Evolutionary conservation across 768 basidiomycete species (phyloP).

Genomic region (Krasilnikovozyma curviuscula): DNA sequence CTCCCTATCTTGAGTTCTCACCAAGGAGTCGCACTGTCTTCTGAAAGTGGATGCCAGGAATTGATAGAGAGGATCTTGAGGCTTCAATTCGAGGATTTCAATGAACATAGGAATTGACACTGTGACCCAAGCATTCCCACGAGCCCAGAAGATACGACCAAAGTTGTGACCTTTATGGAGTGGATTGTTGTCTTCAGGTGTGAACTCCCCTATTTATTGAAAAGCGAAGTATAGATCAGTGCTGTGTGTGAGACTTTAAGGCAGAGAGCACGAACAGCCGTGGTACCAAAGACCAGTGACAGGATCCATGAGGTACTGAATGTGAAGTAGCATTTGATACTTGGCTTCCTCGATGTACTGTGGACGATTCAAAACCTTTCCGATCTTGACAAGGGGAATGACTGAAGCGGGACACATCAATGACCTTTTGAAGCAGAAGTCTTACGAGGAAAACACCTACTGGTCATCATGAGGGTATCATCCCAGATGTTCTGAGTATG

Average conservation of each 20-base stretch:
- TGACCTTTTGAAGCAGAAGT: neutral
- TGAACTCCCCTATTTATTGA: too few relatives aligned
- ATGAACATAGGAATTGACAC: constrained; percentile 30
- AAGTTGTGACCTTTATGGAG: constrained; percentile 36
- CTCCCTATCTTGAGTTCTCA: constrained; percentile 30
- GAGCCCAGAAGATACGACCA: constrained; percentile 34
- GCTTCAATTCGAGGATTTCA: constrained; percentile 30
- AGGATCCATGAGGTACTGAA: constrained; percentile 28
- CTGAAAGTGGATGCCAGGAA: constrained; percentile 30
- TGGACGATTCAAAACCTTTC: constrained; percentile 32
- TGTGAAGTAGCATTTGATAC: constrained; percentile 34
- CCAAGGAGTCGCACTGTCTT: constrained; percentile 34
- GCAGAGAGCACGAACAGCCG: constrained; percentile 23
- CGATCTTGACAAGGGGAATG: constrained; percentile 38
- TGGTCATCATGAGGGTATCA: constrained; percentile 40
- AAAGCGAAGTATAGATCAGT: too few relatives aligned
- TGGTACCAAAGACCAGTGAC: constrained; percentile 35
- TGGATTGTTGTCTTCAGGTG: too few relatives aligned
- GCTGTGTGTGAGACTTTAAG: too few relatives aligned
- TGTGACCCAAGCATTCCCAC: constrained; percentile 40
- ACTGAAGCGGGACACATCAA: constrained; percentile 17
- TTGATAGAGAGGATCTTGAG: constrained; percentile 30
- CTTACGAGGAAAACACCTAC: constrained; percentile 10
- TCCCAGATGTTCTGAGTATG: constrained; percentile 37
- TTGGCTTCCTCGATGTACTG: constrained; percentile 39